Percentiles rank a stretch among this genome's conserved stretches.
phyloP scores from a whole-genome alignment of 2,329 filamentous ascomycete genomes.

The Ophiobolus disseminans region DNA sequence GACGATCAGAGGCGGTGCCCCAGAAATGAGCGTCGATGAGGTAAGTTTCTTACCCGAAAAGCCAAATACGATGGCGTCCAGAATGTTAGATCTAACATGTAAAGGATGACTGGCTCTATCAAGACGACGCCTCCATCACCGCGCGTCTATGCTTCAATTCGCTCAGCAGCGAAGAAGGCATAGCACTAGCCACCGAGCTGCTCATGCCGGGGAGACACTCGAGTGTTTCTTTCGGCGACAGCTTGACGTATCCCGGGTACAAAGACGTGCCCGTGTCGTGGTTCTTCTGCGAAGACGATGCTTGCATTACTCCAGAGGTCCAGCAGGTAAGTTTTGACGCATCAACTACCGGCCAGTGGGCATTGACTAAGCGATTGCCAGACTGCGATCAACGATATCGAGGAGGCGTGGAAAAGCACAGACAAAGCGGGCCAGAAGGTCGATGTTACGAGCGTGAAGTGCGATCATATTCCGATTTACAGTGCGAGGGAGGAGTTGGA shows the following conservation, averaged over 20 bases:
- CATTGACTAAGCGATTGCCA: neutral
- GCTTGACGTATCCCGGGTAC: conserved; percentile 51
- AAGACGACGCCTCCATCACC: conserved; percentile 7
- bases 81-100: neutral
- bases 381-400: conserved; percentile 45
- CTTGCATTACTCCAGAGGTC: conserved; percentile 34
- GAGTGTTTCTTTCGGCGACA: conserved; percentile 39
- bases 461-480: conserved; percentile 45
- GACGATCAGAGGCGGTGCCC: conserved; percentile 4
- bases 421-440: conserved; percentile 46
- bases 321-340: conserved; percentile 35
- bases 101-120: conserved; percentile 24
- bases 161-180: conserved; percentile 19
- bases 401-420: conserved; percentile 33
- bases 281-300: conserved; percentile 50
- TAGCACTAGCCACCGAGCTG: conserved; percentile 21
- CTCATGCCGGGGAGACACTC: conserved; percentile 47
- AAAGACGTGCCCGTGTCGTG: conserved; percentile 52
- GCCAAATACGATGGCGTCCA: neutral
- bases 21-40: conserved; percentile 13
- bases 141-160: conserved; percentile 24
- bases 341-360: neutral
- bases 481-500: conserved; percentile 34
- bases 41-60: conserved; percentile 5
- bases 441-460: conserved; percentile 47